Evolutionary conservation across 306 rosid species (phyloP).

Genomic region (Urtica urens): DNA sequence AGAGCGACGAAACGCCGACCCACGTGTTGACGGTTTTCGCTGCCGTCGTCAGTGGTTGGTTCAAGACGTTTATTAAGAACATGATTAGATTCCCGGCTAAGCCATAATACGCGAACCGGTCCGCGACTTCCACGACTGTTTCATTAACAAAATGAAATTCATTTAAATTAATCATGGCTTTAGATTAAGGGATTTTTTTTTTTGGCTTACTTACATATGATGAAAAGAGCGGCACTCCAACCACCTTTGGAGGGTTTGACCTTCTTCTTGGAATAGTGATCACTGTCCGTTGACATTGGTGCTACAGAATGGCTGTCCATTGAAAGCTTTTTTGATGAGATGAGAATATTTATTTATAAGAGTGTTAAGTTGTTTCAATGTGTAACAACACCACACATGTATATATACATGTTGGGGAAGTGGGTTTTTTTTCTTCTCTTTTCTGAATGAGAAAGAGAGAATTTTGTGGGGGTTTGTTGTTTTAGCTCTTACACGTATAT

Average conservation of each 20-base stretch:
- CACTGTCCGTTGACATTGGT: constrained; percentile 2
- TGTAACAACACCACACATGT: too few relatives aligned
- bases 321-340: neutral
- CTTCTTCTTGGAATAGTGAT: neutral
- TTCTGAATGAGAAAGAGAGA: too few relatives aligned
- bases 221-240: constrained; percentile 50
- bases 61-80: constrained; percentile 24
- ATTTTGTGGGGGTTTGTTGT: too few relatives aligned
- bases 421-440: too few relatives aligned
- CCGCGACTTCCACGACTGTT: constrained; percentile 52
- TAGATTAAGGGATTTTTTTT: neutral
- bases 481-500: too few relatives aligned
- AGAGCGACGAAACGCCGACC: constrained; percentile 34
- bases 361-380: too few relatives aligned
- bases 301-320: constrained; percentile 8
- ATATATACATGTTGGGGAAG: too few relatives aligned
- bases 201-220: constrained; percentile 25
- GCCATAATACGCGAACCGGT: constrained; percentile 34
- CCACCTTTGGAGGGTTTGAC: constrained; percentile 24
- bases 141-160: too few relatives aligned
- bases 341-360: too few relatives aligned
- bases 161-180: neutral
- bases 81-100: constrained; percentile 30
- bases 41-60: constrained; percentile 18
- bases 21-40: constrained; percentile 40